Conservation (phyloP, 2,329 filamentous ascomycete species). For the Alternaria incomplexa region DNA sequence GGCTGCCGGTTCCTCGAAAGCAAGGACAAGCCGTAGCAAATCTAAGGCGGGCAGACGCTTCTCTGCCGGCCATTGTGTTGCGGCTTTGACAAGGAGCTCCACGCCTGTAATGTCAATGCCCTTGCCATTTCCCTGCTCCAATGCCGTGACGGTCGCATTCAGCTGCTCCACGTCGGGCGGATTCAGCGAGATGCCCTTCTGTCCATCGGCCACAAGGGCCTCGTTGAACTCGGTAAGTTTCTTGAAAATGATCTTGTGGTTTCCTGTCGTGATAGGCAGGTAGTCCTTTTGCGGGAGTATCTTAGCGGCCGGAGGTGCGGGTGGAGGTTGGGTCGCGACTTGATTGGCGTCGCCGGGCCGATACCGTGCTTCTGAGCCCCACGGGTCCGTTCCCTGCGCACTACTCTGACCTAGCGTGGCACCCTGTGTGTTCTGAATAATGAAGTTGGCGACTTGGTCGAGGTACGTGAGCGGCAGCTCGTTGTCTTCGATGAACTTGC, state of each 20-base stretch:
- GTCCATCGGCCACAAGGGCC: conserved; percentile 71
- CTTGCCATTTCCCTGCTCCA: conserved; percentile 60
- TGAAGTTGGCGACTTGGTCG: conserved; percentile 92
- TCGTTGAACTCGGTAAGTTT: conserved; percentile 79
- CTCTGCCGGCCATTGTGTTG: conserved; percentile 78
- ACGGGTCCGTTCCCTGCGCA: conserved; percentile 68
- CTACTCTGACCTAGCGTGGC: conserved; percentile 73
- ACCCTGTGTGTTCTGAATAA: conserved; percentile 86
- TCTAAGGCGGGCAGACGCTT: conserved; percentile 86
- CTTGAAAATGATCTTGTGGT: conserved; percentile 72
- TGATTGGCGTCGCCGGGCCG: conserved; percentile 69
- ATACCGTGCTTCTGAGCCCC: conserved; percentile 79
- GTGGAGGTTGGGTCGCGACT: conserved; percentile 37
- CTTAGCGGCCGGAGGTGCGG: conserved; percentile 57
- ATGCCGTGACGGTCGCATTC: conserved; percentile 63
- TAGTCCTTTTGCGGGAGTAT: conserved; percentile 81
- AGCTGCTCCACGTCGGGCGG: conserved; percentile 72
- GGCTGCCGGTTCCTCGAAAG: conserved; percentile 69
- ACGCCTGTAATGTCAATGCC: conserved; percentile 59
- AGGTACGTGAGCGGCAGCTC: conserved; percentile 86
- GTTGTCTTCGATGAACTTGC: conserved; percentile 88
- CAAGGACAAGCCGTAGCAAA: conserved; percentile 81
- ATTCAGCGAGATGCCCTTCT: conserved; percentile 76
- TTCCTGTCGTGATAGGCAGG: conserved; percentile 76
- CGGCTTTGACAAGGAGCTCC: conserved; percentile 71